Percentiles rank a stretch among this genome's conserved stretches.
phyloP scores from a whole-genome alignment of 176 grass and related monocot genomes.

The Paspalum notatum region DNA sequence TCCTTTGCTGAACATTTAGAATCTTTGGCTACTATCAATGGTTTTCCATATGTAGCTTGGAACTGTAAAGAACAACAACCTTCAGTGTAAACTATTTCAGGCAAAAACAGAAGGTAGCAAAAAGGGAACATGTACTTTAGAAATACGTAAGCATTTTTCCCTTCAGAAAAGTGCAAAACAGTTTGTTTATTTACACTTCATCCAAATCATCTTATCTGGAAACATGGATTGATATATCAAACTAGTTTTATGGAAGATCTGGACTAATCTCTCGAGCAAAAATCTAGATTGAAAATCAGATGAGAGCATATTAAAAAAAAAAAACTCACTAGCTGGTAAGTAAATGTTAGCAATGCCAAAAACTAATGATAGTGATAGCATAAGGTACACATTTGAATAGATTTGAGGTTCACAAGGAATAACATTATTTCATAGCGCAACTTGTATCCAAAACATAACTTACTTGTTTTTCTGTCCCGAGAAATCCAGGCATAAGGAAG shows the following conservation, averaged over 20 bases:
- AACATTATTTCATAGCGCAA: not conserved
- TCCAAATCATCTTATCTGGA: not conserved
- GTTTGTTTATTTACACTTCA: not conserved
- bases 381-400: not conserved
- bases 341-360: constrained; percentile 1
- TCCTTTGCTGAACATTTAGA: constrained; percentile 99
- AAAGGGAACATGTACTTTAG: not conserved
- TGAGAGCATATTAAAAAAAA: not conserved
- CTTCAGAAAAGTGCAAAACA: constrained; percentile 7
- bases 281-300: not conserved
- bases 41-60: constrained; percentile 96
- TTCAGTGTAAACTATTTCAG: constrained; percentile 15
- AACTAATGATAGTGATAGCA: not conserved
- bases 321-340: constrained; percentile 16
- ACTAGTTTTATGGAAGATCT: not conserved
- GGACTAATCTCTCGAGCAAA: not conserved
- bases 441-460: constrained; percentile 13
- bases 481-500: constrained; percentile 99
- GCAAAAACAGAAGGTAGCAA: constrained; percentile 32
- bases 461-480: constrained; percentile 99
- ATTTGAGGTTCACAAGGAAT: constrained; percentile 15
- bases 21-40: constrained; percentile 90
- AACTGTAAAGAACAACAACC: constrained; percentile 57
- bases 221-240: constrained; percentile 9
- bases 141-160: not conserved